A percentile compares a stretch with the other conserved stretches of the same genome.
These are phyloP conservation scores for Yamadazyma oceani DNA, from an alignment of 1,139 yeast species.

Conservation along the genomic window DNA sequence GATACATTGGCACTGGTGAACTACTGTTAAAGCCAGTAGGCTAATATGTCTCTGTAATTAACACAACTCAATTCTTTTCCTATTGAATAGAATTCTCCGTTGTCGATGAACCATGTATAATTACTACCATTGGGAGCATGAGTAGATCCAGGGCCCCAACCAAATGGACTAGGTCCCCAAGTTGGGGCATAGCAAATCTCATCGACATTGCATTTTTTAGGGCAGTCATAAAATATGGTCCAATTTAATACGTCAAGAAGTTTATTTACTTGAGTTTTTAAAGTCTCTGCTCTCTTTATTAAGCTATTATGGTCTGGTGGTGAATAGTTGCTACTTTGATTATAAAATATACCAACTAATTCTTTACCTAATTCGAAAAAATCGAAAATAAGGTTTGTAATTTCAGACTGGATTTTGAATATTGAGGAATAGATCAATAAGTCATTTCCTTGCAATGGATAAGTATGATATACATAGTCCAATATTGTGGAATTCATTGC, in stretches of 20 bases:
- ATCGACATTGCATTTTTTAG: constrained; percentile 36
- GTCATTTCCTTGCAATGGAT: constrained; percentile 35
- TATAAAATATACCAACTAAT: constrained; percentile 20
- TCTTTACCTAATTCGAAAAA: constrained; percentile 28
- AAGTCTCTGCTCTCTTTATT: constrained; percentile 1
- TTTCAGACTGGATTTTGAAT: constrained; percentile 30
- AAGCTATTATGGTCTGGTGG: constrained; percentile 10
- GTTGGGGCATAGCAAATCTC: constrained; percentile 55
- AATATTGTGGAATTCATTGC: constrained; percentile 32
- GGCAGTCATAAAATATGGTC: constrained; percentile 44
- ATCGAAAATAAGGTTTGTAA: constrained; percentile 34
- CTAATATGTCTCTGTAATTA: constrained; percentile 6
- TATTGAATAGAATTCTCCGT: constrained; percentile 9
- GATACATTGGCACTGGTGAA: no score
- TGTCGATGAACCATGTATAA: constrained; percentile 5
- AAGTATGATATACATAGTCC: constrained; percentile 45
- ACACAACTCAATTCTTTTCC: constrained; percentile 12
- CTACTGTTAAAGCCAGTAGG: no score
- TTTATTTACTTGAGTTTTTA: constrained; percentile 2
- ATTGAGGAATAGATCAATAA: constrained; percentile 47
- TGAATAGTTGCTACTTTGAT: no score
- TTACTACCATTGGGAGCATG: neutral
- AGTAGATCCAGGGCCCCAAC: constrained; percentile 18
- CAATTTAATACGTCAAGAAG: constrained; percentile 25
- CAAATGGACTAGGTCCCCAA: constrained; percentile 58